A percentile compares a stretch with the other conserved stretches of the same genome.
Conservation (phyloP, 1,284 basidiomycete species). For the Phylloboletellus chloephorus region DNA sequence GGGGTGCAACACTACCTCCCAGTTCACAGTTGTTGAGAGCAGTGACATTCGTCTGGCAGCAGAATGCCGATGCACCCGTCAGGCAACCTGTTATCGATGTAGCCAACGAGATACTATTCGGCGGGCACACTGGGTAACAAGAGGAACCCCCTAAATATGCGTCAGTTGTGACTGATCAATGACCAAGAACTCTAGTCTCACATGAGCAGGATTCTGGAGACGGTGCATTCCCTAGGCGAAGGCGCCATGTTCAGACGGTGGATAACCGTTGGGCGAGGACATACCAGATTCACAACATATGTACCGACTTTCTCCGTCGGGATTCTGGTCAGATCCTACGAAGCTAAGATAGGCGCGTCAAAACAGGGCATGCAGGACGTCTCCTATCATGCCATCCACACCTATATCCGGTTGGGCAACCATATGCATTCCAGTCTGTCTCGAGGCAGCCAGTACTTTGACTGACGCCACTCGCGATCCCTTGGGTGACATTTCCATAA, state of each 20-base stretch:
- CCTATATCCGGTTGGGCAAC: constrained; percentile 2
- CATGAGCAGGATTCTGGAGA: constrained; percentile 2
- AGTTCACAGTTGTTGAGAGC: not conserved
- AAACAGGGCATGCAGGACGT: no score
- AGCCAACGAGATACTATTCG: not conserved
- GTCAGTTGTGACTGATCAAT: not conserved
- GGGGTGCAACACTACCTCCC: not conserved
- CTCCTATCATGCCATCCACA: no score
- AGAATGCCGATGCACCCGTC: constrained; percentile 2
- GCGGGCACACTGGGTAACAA: not conserved
- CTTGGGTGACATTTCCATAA: constrained; percentile 2
- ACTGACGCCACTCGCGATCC: constrained; percentile 2
- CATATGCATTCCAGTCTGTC: constrained; percentile 1
- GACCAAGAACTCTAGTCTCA: not conserved
- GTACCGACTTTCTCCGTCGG: not conserved
- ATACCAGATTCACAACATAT: constrained; percentile 6
- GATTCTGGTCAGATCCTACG: not conserved
- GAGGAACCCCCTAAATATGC: not conserved
- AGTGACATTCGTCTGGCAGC: constrained; percentile 1
- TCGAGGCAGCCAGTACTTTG: not conserved
- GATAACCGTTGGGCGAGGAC: not conserved
- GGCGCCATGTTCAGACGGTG: not conserved
- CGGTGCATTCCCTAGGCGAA: constrained; percentile 1
- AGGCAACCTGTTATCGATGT: not conserved
- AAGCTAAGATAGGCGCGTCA: not conserved